A percentile compares a stretch with the other conserved stretches of the same genome.
Conservation (phyloP, 1,139 yeast genomes). For the Candida tetrigidarum region DNA sequence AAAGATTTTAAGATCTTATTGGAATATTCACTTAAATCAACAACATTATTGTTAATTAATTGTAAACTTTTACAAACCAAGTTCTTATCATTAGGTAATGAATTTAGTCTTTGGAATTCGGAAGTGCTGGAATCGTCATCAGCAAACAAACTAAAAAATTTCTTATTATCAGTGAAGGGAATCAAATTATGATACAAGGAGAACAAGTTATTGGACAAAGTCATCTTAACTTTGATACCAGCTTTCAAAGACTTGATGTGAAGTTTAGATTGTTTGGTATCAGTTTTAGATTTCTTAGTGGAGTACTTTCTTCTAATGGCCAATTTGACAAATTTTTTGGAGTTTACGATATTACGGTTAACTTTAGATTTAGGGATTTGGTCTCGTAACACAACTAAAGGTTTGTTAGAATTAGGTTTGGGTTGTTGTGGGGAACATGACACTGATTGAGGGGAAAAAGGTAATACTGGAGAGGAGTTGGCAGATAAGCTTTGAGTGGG, state of each 20-base stretch:
- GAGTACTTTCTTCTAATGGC: slow-evolving; percentile 43
- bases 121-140: slow-evolving; percentile 7
- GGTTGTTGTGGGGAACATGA: not conserved
- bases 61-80: slow-evolving; percentile 31
- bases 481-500: slow-evolving; percentile 3
- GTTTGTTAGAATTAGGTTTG: slow-evolving; percentile 7
- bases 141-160: slow-evolving; percentile 16
- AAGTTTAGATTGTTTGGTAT: slow-evolving; percentile 30
- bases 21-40: slow-evolving; percentile 38
- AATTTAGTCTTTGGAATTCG: not conserved
- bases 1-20: slow-evolving; percentile 35
- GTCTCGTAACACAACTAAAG: slow-evolving; percentile 13
- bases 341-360: slow-evolving; percentile 24
- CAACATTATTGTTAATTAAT: slow-evolving; percentile 42
- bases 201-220: slow-evolving; percentile 47
- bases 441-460: not conserved
- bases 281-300: slow-evolving; percentile 20
- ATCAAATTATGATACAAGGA: slow-evolving; percentile 49
- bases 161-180: slow-evolving; percentile 29
- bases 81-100: slow-evolving; percentile 12
- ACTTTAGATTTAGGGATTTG: slow-evolving; percentile 27
- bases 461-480: slow-evolving; percentile 3
- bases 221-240: slow-evolving; percentile 51
- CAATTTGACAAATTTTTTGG: slow-evolving; percentile 36
- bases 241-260: slow-evolving; percentile 59